Evolutionary conservation across 2,329 filamentous ascomycete species (phyloP).

Genomic region (Pseudophaeomoniella oleicola): DNA sequence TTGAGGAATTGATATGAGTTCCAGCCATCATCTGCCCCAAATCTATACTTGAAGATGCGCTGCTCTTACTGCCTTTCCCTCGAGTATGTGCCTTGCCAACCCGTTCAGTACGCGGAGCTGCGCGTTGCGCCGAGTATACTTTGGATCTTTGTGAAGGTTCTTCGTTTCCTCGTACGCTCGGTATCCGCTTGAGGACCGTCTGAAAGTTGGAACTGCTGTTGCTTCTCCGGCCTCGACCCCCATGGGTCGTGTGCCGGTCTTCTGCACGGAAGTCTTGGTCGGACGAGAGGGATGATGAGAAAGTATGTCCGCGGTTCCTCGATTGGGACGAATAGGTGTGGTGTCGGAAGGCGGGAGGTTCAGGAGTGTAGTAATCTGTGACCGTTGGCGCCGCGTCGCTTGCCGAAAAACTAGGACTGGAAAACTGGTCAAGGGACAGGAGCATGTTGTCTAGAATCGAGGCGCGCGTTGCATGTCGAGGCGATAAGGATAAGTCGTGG

Average conservation of each 20-base stretch:
- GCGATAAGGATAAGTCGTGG: constrained; percentile 73
- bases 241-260: constrained; percentile 16
- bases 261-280: constrained; percentile 34
- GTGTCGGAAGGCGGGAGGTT: constrained; percentile 16
- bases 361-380: constrained; percentile 5
- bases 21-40: constrained; percentile 35
- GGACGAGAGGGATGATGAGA: constrained; percentile 45
- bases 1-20: constrained; percentile 16
- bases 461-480: constrained; percentile 64
- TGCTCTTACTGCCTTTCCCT: constrained; percentile 46
- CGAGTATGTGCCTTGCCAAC: constrained; percentile 31
- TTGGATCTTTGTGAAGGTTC: constrained; percentile 22
- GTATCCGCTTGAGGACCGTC: constrained; percentile 43
- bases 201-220: constrained; percentile 67
- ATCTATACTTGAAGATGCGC: constrained; percentile 65
- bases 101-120: constrained; percentile 20
- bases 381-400: constrained; percentile 5
- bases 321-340: constrained; percentile 13
- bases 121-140: constrained; percentile 18
- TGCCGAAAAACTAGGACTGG: constrained; percentile 22
- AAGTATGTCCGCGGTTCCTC: constrained; percentile 42
- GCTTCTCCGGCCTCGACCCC: constrained; percentile 43
- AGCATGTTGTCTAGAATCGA: constrained; percentile 95
- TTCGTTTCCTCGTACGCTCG: constrained; percentile 40
- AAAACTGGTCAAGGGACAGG: constrained; percentile 76